Evolutionary conservation across 257 asterid genomes (phyloP), one percentile per base, ranked within the genome.

Genomic region (Euphrasia confusa): DNA sequence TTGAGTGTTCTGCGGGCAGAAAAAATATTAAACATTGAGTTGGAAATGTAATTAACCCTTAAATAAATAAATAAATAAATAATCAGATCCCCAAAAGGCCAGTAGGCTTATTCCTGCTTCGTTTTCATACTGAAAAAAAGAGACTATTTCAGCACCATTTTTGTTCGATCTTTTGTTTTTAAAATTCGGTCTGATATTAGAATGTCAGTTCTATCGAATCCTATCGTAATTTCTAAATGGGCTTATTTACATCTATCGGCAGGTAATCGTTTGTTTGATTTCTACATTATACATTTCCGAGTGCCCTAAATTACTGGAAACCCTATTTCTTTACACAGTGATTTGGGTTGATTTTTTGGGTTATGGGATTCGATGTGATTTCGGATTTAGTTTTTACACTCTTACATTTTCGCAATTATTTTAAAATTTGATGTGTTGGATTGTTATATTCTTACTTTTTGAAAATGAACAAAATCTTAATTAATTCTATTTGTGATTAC

Each of bases 171-270:
- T 10, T 45, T 6, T 10, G 0, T 30, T 30, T 4, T 12, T 35
- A 40, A 24, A 45, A 48, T 66, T 42, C 13, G 55, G 65, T 54
- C 54, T 48, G 49, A 11, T 42, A 40, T 56, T 53, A 76, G 12
- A 58, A 81, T 77, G 94, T 13, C 84, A 24, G 77, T 84, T 74
- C 58, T 85, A 27, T 79, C 84, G 14, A 81, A 53, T 72, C 74
- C 84, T 42, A 26, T 60, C n/a, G 64, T 71, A 37, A 69, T 81
- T 24, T 60, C 82, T 13, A 72, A 65, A 57, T 65, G 50, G 58
- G 77, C 75, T 17, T 47, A 75, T 33, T 55, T 61, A 65, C 71
- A 49, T 65, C 67, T 68, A 48, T 66, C 84, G 27, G 60, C 78
- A 4, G 87, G 89, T 81, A 73, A 63, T 30, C 2, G 13, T 13